Conservation (phyloP, 768 basidiomycete species). For the Neoboletus magnificus region DNA sequence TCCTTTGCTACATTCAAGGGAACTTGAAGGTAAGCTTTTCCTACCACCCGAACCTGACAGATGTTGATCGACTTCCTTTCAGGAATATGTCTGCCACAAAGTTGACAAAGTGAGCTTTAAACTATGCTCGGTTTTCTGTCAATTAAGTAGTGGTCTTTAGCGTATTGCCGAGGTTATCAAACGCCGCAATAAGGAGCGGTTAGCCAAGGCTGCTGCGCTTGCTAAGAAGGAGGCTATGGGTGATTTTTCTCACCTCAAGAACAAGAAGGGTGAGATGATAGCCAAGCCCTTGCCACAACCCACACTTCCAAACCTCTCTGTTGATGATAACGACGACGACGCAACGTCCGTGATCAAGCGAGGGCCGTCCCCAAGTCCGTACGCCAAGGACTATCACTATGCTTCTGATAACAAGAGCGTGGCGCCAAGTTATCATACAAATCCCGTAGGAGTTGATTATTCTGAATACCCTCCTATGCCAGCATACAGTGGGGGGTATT, state of each 20-base stretch:
- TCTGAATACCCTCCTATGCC: slow-evolving; percentile 70
- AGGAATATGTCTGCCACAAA: slow-evolving; percentile 99
- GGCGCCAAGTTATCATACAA: slow-evolving; percentile 35
- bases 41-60: background rate
- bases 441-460: slow-evolving; percentile 41
- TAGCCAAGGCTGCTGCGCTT: slow-evolving; percentile 72
- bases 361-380: slow-evolving; percentile 51
- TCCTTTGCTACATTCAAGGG: slow-evolving; percentile 92
- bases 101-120: slow-evolving; percentile 78
- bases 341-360: slow-evolving; percentile 54
- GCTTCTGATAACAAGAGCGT: slow-evolving; percentile 46
- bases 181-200: slow-evolving; percentile 82
- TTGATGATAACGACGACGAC: slow-evolving; percentile 68
- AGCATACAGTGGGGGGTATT: slow-evolving; percentile 63
- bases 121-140: background rate
- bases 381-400: slow-evolving; percentile 56
- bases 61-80: slow-evolving; percentile 2
- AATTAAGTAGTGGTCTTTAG: slow-evolving; percentile 37
- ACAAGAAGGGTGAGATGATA: slow-evolving; percentile 84
- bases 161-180: slow-evolving; percentile 94
- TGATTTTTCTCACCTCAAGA: slow-evolving; percentile 88
- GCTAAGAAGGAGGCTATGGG: slow-evolving; percentile 91
- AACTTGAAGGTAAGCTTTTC: slow-evolving; percentile 76
- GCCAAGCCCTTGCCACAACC: slow-evolving; percentile 86
- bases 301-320: slow-evolving; percentile 87